Base-by-base conservation (phyloP, 176 grass and related monocot species). In the Ananas comosus region DNA sequence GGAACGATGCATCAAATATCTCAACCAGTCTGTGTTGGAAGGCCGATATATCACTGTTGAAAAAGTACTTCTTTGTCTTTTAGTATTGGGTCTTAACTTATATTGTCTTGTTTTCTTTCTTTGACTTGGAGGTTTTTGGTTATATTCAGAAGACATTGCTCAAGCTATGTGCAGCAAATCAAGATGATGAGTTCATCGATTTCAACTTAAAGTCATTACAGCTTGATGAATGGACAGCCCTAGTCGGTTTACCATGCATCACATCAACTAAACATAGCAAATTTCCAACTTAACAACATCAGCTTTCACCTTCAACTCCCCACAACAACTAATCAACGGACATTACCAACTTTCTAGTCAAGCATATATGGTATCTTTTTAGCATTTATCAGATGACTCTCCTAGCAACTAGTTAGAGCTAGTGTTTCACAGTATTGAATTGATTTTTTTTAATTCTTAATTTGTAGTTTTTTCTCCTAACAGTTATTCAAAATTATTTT, bases 121-220 rank as follows among this genome's bases (percentile, higher is more conserved):
- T 85, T 88, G 79, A 88, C 86, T 72, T 85, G 78, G 82, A 85
- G 72, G 86, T 85, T 88, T 88, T 88, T 85, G 82, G 82, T 78
- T 81, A 85, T 88, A 85, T 88, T 88, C 86, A 88, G 86, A 88
- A 88, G 82, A 81, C 63, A 85, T 81, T 85, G 82, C 78, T 68
- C 82, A 81, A 88, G 86, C 74, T 82, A 76, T 85, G 77, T 74
- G 79, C 82, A 88, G 82, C 82, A 91, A 42, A 70, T 74, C 85
- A 85, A 88, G 85, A 85, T 91, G 70, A 80, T 85, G 70, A 85
- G 85, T 91, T 80, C 85, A 83, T 77, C 79, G 27, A 72, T 91
- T 83, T 85, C 85, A 85, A 63, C 79, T 82, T 82, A 75, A 91
- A 77, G 79, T 78, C 85, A 83, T 72, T 42, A 85, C 73, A 77